A percentile compares a stretch with the other conserved stretches of the same genome.
Conservation (phyloP, 2,329 filamentous ascomycete genomes). For the Aureobasidium sp. region DNA sequence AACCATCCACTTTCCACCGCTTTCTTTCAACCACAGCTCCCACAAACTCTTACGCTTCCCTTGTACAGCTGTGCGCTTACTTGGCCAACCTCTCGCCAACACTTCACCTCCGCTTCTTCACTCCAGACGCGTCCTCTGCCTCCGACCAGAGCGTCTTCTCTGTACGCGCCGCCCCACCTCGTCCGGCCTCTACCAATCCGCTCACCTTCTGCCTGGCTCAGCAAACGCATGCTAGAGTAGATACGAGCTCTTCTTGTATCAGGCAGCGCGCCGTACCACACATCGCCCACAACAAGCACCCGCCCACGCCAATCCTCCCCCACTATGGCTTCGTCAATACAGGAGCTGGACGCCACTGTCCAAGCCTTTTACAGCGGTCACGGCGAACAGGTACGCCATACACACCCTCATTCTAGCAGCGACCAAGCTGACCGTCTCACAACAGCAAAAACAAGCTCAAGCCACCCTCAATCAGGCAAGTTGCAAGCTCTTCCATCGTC, state of each 20-base stretch:
- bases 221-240: conserved; percentile 11
- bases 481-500: conserved; percentile 1
- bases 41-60: not conserved
- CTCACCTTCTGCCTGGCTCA: not conserved
- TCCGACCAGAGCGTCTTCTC: conserved; percentile 5
- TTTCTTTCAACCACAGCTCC: not conserved
- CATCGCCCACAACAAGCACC: not conserved
- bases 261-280: not conserved
- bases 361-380: conserved; percentile 96
- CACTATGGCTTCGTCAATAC: conserved; percentile 64
- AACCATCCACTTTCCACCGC: not conserved
- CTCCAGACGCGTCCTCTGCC: conserved; percentile 5
- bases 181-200: conserved; percentile 3
- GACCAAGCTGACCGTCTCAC: not conserved
- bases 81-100: not conserved
- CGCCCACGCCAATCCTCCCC: conserved; percentile 14
- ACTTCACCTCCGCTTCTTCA: not conserved
- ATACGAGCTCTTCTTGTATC: not conserved
- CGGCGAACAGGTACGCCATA: conserved; percentile 68
- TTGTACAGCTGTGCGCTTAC: conserved; percentile 2
- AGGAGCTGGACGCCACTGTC: conserved; percentile 94
- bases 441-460: conserved; percentile 91
- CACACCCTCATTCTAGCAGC: not conserved
- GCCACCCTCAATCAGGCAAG: conserved; percentile 85
- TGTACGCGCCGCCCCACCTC: conserved; percentile 8